phyloP scores from a whole-genome alignment of 805 yeast genomes.

The Jamesozyma piceae region DNA sequence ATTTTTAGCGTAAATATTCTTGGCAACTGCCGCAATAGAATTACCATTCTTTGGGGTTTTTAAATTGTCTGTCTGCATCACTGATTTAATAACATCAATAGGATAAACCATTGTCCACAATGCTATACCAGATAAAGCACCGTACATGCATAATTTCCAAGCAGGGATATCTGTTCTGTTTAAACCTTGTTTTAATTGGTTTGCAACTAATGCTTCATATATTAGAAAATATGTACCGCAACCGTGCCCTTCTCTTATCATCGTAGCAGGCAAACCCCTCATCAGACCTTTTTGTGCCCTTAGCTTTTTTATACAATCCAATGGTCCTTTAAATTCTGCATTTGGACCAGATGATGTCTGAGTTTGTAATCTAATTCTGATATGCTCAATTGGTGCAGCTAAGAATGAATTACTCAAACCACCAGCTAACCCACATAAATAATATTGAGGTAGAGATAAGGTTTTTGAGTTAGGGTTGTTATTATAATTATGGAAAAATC shows the following conservation, averaged over 20 bases:
- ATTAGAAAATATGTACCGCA: conserved; percentile 82
- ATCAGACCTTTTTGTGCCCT: conserved; percentile 50
- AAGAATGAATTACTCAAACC: conserved; percentile 85
- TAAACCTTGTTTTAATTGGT: conserved; percentile 33
- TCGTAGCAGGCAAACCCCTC: conserved; percentile 76
- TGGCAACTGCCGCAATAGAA: conserved; percentile 45
- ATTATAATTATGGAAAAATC: conserved; percentile 47
- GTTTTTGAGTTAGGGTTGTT: conserved; percentile 27
- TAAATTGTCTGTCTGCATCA: conserved; percentile 48
- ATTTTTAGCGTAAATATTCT: conserved; percentile 42
- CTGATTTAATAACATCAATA: conserved; percentile 82
- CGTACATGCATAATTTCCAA: conserved; percentile 76
- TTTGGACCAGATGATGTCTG: conserved; percentile 34
- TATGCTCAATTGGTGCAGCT: conserved; percentile 91
- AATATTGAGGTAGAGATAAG: conserved; percentile 51
- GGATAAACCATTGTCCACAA: conserved; percentile 84
- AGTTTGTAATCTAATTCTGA: conserved; percentile 86
- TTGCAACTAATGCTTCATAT: conserved; percentile 76
- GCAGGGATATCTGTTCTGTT: conserved; percentile 69
- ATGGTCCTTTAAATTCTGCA: conserved; percentile 45
- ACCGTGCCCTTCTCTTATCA: conserved; percentile 78
- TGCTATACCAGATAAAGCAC: conserved; percentile 85
- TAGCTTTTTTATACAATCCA: conserved; percentile 39
- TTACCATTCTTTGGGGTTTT: conserved; percentile 45
- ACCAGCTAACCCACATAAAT: conserved; percentile 83